Evolutionary conservation across 1,284 basidiomycete genomes (phyloP), one percentile per base, ranked within the genome.

Genomic region (Ceratobasidium sp.): DNA sequence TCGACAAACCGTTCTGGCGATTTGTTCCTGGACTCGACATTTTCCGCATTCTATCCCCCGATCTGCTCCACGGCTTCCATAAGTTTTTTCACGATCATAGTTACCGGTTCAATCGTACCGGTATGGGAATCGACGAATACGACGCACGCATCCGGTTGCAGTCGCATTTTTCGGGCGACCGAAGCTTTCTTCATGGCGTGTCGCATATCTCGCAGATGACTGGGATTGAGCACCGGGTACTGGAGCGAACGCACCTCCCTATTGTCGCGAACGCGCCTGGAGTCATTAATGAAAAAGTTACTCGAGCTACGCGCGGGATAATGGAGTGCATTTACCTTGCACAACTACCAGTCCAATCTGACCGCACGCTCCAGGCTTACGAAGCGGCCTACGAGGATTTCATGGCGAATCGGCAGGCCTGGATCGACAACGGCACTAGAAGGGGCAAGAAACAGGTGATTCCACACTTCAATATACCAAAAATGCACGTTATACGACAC

Each of bases 401-500:
- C 33, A 42, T 68, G 40, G 12, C 7, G 20, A 26, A 77, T 40
- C 65, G 42, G 50, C 46, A 52, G 75, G 75, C 42, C 1, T 77
- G 65, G 54, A 54, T 77, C n/a, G 33, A 61, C 12, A 77, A 77
- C 15, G 54, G 52, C 3, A 68, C 65, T 9, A 10, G 66, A 13
- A 38, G 40, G 33, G 65, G 75, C 28, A 57, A 77, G 28, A 68
- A 48, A n/a, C 26, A 38, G 42, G 65, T 61, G 20, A 68, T 68
- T 61, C 65, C 52, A 20, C 54, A 69, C 50, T 77, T 56, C 46
- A 64, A 38, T 20, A 77, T 79, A 26, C 78, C 66, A 1, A 79
- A 79, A 52, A 59, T 79, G 46, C 75, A 79, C 40, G 56, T 61
- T 28, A 67, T 70, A 44, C 52, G 23, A 17, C 78, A 77, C 33